phyloP scores from a whole-genome alignment of 345 rosid genomes.

The Populus nigra region DNA sequence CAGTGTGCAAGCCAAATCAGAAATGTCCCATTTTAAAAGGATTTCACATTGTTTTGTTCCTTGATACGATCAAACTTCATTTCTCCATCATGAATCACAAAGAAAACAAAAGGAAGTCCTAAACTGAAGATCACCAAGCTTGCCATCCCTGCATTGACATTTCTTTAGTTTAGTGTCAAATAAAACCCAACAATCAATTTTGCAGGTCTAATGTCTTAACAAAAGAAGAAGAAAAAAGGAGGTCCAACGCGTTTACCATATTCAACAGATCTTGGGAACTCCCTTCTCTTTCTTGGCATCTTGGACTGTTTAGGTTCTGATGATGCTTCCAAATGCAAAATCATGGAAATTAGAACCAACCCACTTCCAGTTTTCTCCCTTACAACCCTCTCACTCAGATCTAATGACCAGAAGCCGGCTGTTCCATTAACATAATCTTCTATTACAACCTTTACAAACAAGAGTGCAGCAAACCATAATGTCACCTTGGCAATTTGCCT shows the following conservation, averaged over 20 bases:
- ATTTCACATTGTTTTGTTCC: not conserved
- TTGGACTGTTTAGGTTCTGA: slow-evolving; percentile 5
- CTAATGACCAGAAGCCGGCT: slow-evolving; percentile 56
- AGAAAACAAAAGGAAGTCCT: slow-evolving; percentile 62
- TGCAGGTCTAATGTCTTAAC: not conserved
- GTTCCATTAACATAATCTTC: slow-evolving; percentile 37
- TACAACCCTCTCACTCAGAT: slow-evolving; percentile 59
- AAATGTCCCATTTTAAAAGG: too few species aligned
- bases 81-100: slow-evolving; percentile 40
- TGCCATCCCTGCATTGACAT: slow-evolving; percentile 44
- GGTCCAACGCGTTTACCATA: slow-evolving; percentile 35
- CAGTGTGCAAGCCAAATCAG: too few species aligned
- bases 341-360: slow-evolving; percentile 62
- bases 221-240: too few species aligned
- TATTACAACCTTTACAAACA: slow-evolving; percentile 53
- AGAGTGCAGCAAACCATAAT: slow-evolving; percentile 37
- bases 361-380: slow-evolving; percentile 82
- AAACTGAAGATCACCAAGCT: slow-evolving; percentile 45
- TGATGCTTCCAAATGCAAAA: slow-evolving; percentile 49
- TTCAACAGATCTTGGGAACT: slow-evolving; percentile 24
- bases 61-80: slow-evolving; percentile 42
- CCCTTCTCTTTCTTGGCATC: slow-evolving; percentile 11
- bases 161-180: not conserved
- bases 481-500: slow-evolving; percentile 31
- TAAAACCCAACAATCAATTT: not conserved